Conservation (phyloP, 768 basidiomycete genomes). For the Pisolithus sp. region DNA sequence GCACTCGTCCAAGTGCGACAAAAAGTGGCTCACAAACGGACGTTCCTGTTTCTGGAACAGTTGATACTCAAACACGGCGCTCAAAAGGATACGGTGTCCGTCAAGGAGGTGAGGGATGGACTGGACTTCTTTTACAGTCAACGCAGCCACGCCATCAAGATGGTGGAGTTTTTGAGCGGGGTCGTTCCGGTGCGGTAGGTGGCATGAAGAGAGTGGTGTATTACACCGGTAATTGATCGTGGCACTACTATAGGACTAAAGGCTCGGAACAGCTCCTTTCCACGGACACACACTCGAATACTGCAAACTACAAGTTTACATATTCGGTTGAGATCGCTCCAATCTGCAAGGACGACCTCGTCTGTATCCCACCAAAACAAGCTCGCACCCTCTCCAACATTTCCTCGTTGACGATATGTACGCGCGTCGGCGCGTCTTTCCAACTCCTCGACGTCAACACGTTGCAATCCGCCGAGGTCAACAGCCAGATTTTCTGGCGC, state of each 20-base stretch:
- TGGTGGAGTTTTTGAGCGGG: constrained; percentile 87
- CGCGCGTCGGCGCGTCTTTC: constrained; percentile 85
- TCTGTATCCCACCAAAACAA: constrained; percentile 79
- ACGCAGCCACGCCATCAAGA: constrained; percentile 88
- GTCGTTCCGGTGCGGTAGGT: constrained; percentile 84
- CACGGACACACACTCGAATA: constrained; percentile 84
- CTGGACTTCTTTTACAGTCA: constrained; percentile 95
- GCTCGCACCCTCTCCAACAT: constrained; percentile 85
- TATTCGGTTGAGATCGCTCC: constrained; percentile 97
- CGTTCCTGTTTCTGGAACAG: constrained; percentile 96
- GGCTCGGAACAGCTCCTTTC: constrained; percentile 92
- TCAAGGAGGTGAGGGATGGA: constrained; percentile 91
- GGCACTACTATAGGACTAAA: constrained; percentile 56
- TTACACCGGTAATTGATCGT: background rate
- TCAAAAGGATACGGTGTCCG: constrained; percentile 91
- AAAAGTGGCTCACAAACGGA: constrained; percentile 96
- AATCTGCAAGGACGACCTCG: constrained; percentile 96
- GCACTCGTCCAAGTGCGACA: constrained; percentile 98
- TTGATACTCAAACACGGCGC: constrained; percentile 94
- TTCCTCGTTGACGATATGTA: constrained; percentile 79
- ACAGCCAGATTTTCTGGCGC: constrained; percentile 84
- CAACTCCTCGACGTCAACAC: constrained; percentile 89
- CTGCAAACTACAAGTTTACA: constrained; percentile 95
- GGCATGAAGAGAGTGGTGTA: background rate
- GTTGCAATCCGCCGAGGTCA: constrained; percentile 76